Percentiles rank a stretch among this genome's conserved stretches.
These are phyloP conservation scores for Pseudogymnoascus sp. DNA, from an alignment of 2,329 filamentous ascomycete species.

Conservation along the genomic window DNA sequence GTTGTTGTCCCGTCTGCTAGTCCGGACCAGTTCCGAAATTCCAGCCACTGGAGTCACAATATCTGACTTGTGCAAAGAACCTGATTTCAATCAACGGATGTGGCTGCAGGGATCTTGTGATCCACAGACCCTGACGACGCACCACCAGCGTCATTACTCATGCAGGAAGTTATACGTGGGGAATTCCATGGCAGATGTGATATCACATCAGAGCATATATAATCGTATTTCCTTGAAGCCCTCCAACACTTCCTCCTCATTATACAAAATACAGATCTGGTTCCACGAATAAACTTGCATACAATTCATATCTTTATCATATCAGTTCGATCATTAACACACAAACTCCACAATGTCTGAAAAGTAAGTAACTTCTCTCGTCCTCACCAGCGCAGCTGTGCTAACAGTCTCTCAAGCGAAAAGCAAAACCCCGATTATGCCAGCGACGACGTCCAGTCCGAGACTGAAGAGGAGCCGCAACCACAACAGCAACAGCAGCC, in stretches of 20 bases:
- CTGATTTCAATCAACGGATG: neutral
- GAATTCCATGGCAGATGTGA: neutral
- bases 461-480: slow-evolving; percentile 34
- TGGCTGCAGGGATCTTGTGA: neutral
- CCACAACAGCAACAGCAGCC: slow-evolving; percentile 24
- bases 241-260: neutral
- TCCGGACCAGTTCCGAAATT: neutral
- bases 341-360: slow-evolving; percentile 22
- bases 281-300: neutral
- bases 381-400: slow-evolving; percentile 12
- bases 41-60: neutral
- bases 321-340: slow-evolving; percentile 2
- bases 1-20: neutral
- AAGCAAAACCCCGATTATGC: slow-evolving; percentile 11
- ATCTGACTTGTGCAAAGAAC: neutral
- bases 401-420: slow-evolving; percentile 14
- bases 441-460: slow-evolving; percentile 30
- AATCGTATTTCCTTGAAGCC: neutral
- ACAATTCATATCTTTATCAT: neutral
- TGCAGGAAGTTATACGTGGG: neutral
- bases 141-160: neutral
- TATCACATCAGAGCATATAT: neutral
- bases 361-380: slow-evolving; percentile 16
- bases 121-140: neutral
- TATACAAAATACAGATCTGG: neutral